These are phyloP conservation scores for Neurospora sp. DNA, from an alignment of 495 filamentous ascomycete genomes.

Conservation along the genomic window DNA sequence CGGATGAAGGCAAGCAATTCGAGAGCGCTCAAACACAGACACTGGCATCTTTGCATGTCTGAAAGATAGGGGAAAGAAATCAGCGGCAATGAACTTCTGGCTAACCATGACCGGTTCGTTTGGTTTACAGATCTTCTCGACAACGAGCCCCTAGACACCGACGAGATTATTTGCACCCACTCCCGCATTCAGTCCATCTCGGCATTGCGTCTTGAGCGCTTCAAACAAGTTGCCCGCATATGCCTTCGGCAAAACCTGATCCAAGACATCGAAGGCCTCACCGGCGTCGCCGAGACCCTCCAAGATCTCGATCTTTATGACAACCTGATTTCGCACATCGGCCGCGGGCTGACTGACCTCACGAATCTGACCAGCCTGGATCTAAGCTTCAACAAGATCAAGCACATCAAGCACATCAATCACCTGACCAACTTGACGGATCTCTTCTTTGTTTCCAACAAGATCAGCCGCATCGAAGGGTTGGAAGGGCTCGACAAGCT, in stretches of 20 bases:
- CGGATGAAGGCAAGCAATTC: conserved; percentile 61
- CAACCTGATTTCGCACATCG: conserved; percentile 81
- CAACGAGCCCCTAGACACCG: conserved; percentile 35
- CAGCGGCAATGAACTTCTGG: neutral
- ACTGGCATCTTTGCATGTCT: neutral
- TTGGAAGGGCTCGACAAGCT: conserved; percentile 65
- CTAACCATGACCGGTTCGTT: neutral
- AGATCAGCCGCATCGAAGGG: conserved; percentile 76
- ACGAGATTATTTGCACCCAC: conserved; percentile 88
- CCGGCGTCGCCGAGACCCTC: conserved; percentile 50
- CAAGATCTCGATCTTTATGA: conserved; percentile 93
- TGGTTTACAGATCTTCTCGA: conserved; percentile 41
- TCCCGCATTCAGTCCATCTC: conserved; percentile 71
- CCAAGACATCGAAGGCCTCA: conserved; percentile 62
- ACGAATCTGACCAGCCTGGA: conserved; percentile 68
- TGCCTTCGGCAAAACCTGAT: conserved; percentile 94
- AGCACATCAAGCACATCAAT: conserved; percentile 84
- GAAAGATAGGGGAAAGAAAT: neutral
- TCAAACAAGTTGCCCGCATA: conserved; percentile 64
- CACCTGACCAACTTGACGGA: conserved; percentile 73
- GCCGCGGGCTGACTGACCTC: conserved; percentile 66
- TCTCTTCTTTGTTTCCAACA: conserved; percentile 92
- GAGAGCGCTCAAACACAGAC: neutral
- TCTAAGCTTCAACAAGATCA: conserved; percentile 97
- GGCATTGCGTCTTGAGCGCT: conserved; percentile 69